Evolutionary conservation across 257 asterid species (phyloP).

Genomic region (Solanum chaucha): DNA sequence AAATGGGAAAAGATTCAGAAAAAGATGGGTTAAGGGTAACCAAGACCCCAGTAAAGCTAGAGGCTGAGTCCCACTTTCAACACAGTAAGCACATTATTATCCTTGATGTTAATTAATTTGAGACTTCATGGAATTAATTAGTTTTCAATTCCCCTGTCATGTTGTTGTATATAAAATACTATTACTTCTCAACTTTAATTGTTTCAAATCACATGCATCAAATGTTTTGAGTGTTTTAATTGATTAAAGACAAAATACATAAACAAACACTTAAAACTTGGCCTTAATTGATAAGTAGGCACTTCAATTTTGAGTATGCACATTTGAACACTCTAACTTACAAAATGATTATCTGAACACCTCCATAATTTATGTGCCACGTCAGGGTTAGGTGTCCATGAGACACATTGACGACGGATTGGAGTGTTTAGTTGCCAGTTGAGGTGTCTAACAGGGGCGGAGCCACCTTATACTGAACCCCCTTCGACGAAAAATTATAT

Average conservation of each 20-base stretch:
- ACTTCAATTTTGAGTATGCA: not conserved
- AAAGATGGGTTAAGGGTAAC: not conserved
- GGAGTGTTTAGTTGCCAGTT: not conserved
- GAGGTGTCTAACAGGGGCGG: too few relatives aligned
- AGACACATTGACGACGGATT: not conserved
- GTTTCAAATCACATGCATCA: not conserved
- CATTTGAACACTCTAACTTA: not conserved
- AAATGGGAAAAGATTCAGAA: not conserved
- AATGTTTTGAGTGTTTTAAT: not conserved
- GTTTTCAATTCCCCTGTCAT: not conserved
- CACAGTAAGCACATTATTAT: not conserved
- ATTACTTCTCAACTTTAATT: not conserved
- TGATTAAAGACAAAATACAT: not conserved
- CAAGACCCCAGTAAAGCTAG: not conserved
- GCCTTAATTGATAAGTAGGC: not conserved
- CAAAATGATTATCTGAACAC: too few relatives aligned
- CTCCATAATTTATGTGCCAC: not conserved
- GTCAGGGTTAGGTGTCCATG: not conserved
- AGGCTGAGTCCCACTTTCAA: not conserved
- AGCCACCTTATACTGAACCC: too few relatives aligned
- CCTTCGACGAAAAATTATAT: too few relatives aligned
- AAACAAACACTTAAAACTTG: not conserved
- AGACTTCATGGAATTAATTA: not conserved
- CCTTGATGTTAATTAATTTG: not conserved
- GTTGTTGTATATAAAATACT: not conserved